Evolutionary conservation across 768 basidiomycete species (phyloP).

Genomic region (Kwoniella dejecticola): DNA sequence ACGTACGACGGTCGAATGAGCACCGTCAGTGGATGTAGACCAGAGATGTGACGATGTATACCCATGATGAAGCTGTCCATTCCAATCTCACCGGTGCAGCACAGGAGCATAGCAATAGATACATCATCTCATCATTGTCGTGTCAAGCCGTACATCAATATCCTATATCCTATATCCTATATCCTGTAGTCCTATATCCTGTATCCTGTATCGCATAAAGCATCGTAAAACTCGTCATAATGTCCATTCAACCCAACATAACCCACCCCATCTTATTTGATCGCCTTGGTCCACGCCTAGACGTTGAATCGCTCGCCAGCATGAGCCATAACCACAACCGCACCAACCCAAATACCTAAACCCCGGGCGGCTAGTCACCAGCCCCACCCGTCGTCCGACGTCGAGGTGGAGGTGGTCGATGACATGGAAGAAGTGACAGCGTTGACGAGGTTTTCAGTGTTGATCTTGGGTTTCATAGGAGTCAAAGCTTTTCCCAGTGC

Average conservation of each 20-base stretch:
- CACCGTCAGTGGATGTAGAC: too few species aligned
- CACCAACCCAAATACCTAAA: constrained; percentile 15
- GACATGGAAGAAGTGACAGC: too few species aligned
- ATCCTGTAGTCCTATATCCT: background rate
- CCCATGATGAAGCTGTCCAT: too few species aligned
- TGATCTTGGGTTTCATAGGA: background rate
- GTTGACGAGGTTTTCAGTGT: background rate
- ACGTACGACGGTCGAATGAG: too few species aligned
- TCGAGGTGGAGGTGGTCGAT: too few species aligned
- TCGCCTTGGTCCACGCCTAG: background rate
- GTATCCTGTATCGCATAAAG: background rate
- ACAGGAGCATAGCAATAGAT: too few species aligned
- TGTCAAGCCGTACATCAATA: too few species aligned
- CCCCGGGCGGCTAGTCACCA: constrained; percentile 25
- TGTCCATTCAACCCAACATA: background rate
- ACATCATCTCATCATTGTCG: too few species aligned
- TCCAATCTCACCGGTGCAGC: too few species aligned
- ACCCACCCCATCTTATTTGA: background rate
- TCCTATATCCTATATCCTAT: too few species aligned
- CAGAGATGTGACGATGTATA: too few species aligned
- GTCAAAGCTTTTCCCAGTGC: background rate
- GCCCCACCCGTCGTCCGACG: constrained; percentile 11
- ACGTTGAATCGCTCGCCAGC: constrained; percentile 16
- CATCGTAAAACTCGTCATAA: background rate
- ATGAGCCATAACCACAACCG: constrained; percentile 16